Conservation (phyloP, 1,284 basidiomycete species). For the Microbotryum intermedium region DNA sequence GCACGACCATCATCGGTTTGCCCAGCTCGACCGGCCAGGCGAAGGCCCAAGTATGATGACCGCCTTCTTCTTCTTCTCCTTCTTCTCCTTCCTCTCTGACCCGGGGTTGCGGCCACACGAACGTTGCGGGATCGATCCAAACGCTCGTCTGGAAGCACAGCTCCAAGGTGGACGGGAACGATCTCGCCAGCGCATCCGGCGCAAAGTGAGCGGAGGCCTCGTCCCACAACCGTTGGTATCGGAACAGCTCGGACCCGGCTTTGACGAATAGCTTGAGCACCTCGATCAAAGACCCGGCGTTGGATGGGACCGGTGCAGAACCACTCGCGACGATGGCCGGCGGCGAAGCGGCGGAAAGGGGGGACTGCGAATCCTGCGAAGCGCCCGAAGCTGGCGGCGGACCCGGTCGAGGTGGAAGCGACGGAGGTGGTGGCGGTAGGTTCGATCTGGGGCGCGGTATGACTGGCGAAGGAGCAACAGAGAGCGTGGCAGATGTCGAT, state of each 20-base stretch:
- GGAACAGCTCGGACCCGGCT: constrained; percentile 21
- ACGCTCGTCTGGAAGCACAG: not conserved
- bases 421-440: not conserved
- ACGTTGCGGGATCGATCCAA: not conserved
- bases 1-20: constrained; percentile 5
- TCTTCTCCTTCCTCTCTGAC: too few relatives aligned
- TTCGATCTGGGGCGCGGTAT: not conserved
- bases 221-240: constrained; percentile 18
- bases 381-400: constrained; percentile 2
- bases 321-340: not conserved
- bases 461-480: not conserved
- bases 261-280: constrained; percentile 13
- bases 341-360: not conserved
- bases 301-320: not conserved
- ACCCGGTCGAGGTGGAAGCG: not conserved
- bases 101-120: constrained; percentile 3
- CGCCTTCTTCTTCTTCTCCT: not conserved
- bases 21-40: constrained; percentile 14
- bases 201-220: constrained; percentile 3
- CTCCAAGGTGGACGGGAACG: constrained; percentile 5
- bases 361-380: not conserved
- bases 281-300: constrained; percentile 5
- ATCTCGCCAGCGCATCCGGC: not conserved
- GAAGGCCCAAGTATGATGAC: constrained; percentile 3
- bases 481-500: not conserved